Conservation (phyloP, 139 green algal genomes). For the Ettlia oleoabundans region DNA sequence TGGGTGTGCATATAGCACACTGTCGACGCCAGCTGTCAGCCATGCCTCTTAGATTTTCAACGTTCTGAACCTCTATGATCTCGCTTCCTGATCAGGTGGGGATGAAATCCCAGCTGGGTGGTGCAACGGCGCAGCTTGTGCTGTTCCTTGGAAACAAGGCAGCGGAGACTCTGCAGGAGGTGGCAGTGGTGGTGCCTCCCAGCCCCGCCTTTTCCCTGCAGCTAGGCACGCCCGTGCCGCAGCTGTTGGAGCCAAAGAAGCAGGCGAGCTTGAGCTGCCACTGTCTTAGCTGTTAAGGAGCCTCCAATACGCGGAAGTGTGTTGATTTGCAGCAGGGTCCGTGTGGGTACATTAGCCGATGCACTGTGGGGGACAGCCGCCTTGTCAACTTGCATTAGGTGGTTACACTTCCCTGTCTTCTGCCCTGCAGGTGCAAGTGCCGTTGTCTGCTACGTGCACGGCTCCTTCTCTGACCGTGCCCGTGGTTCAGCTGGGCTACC, state of each 20-base stretch:
- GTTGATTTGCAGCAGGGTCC: neutral
- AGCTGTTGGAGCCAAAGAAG: slow-evolving; percentile 59
- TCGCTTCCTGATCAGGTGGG: slow-evolving; percentile 66
- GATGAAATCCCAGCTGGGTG: slow-evolving; percentile 78
- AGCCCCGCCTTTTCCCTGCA: slow-evolving; percentile 56
- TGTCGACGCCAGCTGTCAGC: neutral
- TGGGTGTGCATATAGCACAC: no score
- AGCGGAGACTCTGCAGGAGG: slow-evolving; percentile 42
- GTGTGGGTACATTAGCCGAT: no score
- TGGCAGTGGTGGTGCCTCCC: slow-evolving; percentile 50
- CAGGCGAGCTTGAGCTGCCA: slow-evolving; percentile 48
- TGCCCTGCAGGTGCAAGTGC: slow-evolving; percentile 55
- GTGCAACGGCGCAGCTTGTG: slow-evolving; percentile 59
- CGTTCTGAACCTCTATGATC: neutral
- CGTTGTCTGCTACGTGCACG: slow-evolving; percentile 59
- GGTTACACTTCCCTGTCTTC: no score
- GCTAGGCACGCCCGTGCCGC: slow-evolving; percentile 52
- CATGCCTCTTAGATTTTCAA: neutral
- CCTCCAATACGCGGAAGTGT: neutral
- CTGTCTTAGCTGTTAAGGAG: no score
- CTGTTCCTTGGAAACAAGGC: slow-evolving; percentile 96
- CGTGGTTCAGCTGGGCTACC: slow-evolving; percentile 66
- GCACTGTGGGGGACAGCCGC: no score
- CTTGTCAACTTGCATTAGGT: no score
- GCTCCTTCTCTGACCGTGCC: slow-evolving; percentile 53